Base-by-base conservation (phyloP, 257 asterid genomes). In the Nicotiana tomentosiformis region DNA sequence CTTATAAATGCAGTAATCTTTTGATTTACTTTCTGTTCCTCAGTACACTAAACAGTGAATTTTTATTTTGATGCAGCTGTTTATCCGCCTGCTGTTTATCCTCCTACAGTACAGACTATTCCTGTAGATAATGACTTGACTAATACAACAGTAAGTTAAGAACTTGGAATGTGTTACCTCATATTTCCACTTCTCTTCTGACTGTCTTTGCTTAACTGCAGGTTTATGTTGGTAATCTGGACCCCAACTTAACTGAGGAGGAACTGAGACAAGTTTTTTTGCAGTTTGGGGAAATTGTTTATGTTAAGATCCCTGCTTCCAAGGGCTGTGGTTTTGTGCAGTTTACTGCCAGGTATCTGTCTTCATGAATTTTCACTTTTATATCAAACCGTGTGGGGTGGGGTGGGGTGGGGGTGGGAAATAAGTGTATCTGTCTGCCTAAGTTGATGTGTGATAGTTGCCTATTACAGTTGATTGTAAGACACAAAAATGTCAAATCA, bases 311-410 rank as follows among this genome's bases (percentile, higher is more conserved):
- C 69, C 97, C 97, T 18, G 97, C 93, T 43, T 77, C 97, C 82
- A 91, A 88, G 90, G 98, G 95, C 85, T 95, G 99, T 85, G 98
- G 97, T 57, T 95, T 95, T 85, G 94, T 95, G 86, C 99, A 95
- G 90, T 95, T 90, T 89, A 86, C 97, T 29, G 86, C 90, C 74
- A 95, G 98, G 99, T 92, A 68, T 85, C 46, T 76, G 43, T 76
- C 46, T 76, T 51, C 80, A 76, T 15, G 62, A 51, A 49, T 58
- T 86, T 67, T 60, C 56, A 77, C 67, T 30, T 51, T 68, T 20
- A 70, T 70, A 70, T 39, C n/a, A 39, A 43, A 70, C 6, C 11
- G 3, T 43, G 11, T 43, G 51, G 49, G 3, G 10, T 1, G 57
- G 49, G 3, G 10, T 1, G 57, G 33, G 11, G 18, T n/a, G 6